Conservation (phyloP, 306 rosid species). For the Arachis hypogaea region DNA sequence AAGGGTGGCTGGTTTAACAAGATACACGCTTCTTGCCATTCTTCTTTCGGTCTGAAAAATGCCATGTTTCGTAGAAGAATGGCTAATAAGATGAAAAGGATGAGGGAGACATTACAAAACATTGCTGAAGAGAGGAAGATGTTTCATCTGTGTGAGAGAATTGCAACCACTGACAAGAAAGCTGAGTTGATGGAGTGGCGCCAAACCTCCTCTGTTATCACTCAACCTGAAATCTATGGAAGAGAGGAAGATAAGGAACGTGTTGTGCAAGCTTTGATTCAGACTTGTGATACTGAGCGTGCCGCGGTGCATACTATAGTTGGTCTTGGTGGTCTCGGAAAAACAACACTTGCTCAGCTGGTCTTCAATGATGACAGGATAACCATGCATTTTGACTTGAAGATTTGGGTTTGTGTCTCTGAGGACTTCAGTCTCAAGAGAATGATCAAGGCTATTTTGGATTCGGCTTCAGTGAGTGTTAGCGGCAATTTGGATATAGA, state of each 20-base stretch:
- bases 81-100: constrained; percentile 10
- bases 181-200: constrained; percentile 7
- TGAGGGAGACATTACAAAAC: constrained; percentile 4
- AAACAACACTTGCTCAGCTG: constrained; percentile 42
- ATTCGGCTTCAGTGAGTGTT: background rate
- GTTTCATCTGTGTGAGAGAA: constrained; percentile 19
- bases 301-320: constrained; percentile 21
- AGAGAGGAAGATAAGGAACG: constrained; percentile 31
- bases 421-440: constrained; percentile 15
- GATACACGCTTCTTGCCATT: background rate
- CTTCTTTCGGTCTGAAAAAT: constrained; percentile 6
- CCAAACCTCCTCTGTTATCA: constrained; percentile 21
- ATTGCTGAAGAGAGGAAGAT: constrained; percentile 26
- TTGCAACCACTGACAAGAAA: background rate
- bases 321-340: constrained; percentile 44
- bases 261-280: constrained; percentile 10
- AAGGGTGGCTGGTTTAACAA: background rate
- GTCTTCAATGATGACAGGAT: constrained; percentile 37
- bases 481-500: background rate
- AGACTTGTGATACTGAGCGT: background rate
- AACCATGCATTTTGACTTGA: constrained; percentile 9
- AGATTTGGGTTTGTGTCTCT: constrained; percentile 41
- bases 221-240: constrained; percentile 35
- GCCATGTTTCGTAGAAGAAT: constrained; percentile 1
- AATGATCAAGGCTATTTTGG: constrained; percentile 16